A percentile compares a stretch with the other conserved stretches of the same genome.
Evolutionary conservation across 148 eudicot species (phyloP).

Genomic region (Spergularia marina): DNA sequence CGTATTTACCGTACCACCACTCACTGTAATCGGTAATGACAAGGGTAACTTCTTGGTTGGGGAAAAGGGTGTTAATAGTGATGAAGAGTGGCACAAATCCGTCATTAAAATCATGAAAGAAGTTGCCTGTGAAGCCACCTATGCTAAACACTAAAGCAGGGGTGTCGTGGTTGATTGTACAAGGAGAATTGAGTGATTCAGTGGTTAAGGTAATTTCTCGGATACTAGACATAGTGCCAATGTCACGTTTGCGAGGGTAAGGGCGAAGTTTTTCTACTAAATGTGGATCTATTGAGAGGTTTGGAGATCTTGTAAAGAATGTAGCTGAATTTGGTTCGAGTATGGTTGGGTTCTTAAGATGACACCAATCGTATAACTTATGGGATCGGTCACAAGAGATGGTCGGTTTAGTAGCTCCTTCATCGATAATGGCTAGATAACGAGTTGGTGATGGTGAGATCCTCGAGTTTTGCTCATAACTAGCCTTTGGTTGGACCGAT

Average conservation of each 20-base stretch:
- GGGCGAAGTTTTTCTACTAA: slow-evolving; percentile 29
- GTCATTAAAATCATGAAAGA: slow-evolving; percentile 58
- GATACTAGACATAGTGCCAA: slow-evolving; percentile 33
- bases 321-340: slow-evolving; percentile 27
- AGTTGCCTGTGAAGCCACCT: slow-evolving; percentile 48
- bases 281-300: slow-evolving; percentile 12
- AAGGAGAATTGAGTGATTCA: slow-evolving; percentile 17
- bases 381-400: slow-evolving; percentile 35
- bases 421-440: slow-evolving; percentile 12
- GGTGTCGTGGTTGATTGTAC: slow-evolving; percentile 32
- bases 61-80: slow-evolving; percentile 45
- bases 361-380: slow-evolving; percentile 36
- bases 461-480: not conserved
- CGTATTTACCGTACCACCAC: slow-evolving; percentile 55
- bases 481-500: not conserved
- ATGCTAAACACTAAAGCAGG: slow-evolving; percentile 51
- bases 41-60: slow-evolving; percentile 37
- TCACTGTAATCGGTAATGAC: slow-evolving; percentile 39
- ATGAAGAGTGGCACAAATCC: slow-evolving; percentile 49
- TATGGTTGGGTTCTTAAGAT: slow-evolving; percentile 24
- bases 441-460: slow-evolving; percentile 8
- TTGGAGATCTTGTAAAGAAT: slow-evolving; percentile 25
- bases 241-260: slow-evolving; percentile 46
- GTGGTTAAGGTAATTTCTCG: slow-evolving; percentile 42
- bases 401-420: slow-evolving; percentile 1